Evolutionary conservation across 148 eudicot genomes (phyloP), one percentile per base, ranked within the genome.

Genomic region (Fallopia convolvulus): DNA sequence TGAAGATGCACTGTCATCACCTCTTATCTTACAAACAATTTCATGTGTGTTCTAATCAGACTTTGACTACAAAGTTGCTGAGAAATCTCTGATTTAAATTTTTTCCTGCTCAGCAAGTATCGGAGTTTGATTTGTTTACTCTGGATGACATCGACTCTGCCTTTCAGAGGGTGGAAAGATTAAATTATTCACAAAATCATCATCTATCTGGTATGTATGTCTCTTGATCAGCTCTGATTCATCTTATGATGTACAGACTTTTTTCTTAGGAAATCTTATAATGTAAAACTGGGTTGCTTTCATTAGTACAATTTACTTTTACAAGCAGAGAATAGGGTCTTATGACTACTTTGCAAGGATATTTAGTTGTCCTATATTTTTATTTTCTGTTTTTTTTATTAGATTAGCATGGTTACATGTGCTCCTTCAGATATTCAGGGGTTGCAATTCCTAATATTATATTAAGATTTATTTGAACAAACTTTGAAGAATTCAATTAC

Each of bases 111-210:
- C 97, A 95, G 99, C 99, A 95, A 95, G 89, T 95, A 61, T 92
- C 99, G 4, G 99, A 95, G 75, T 92, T 92, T 83, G 99, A 95
- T 82, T 87, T 92, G 82, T 95, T 95, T 79, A 92, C 99, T 4
- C 80, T 92, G 83, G 97, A 95, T 84, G 99, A 95, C 84, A 89
- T 95, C 77, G 99, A 95, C 81, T 76, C 88, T 53, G 97, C 97
- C 78, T 95, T 92, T 83, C 94, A 89, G 81, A 92, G 80, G 76
- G 88, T 91, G 81, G 90, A 89, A 42, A 87, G 94, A 82, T 85
- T 95, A 84, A 90, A 96, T 56, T 95, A 92, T 83, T 95, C 97
- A 46, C 99, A 95, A 80, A 95, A 95, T 81, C 77, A 81, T 87
- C 93, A 92, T 79, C 83, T 95, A 61, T 79, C 97, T 84, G 99